These are phyloP conservation scores for Kluyveromyces dobzhanskii DNA, from an alignment of 805 yeast species.

Conservation along the genomic window DNA sequence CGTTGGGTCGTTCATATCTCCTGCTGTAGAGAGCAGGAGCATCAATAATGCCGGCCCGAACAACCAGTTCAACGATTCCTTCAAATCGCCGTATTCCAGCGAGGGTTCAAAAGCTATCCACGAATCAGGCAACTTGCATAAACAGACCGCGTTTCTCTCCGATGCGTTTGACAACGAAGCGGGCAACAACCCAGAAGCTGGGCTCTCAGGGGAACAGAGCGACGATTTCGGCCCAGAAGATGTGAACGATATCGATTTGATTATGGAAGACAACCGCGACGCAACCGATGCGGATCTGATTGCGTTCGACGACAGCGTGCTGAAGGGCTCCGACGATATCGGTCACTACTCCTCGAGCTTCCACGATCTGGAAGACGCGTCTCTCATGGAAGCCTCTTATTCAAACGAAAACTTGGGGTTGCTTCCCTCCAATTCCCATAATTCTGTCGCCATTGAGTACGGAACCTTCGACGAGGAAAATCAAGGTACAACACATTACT, in stretches of 20 bases:
- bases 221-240: too few species aligned
- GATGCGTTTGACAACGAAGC: constrained; percentile 19
- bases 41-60: too few species aligned
- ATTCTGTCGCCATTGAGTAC: constrained; percentile 1
- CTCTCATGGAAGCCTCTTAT: neutral
- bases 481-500: neutral
- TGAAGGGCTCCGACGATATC: too few species aligned
- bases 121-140: constrained; percentile 22
- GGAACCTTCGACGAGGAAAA: constrained; percentile 4
- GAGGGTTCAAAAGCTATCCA: constrained; percentile 15
- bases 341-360: neutral
- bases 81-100: constrained; percentile 1
- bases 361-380: neutral
- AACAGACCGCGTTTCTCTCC: constrained; percentile 28
- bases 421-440: neutral
- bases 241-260: too few species aligned
- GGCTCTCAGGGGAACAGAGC: too few species aligned
- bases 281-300: neutral
- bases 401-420: neutral
- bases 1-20: constrained; percentile 21
- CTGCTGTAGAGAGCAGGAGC: constrained; percentile 6
- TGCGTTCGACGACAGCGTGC: too few species aligned
- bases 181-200: neutral
- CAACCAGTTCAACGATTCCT: neutral
- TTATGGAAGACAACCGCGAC: too few species aligned